Conservation (phyloP, 169 alveolate genomes). For the Eimeria maxima region DNA sequence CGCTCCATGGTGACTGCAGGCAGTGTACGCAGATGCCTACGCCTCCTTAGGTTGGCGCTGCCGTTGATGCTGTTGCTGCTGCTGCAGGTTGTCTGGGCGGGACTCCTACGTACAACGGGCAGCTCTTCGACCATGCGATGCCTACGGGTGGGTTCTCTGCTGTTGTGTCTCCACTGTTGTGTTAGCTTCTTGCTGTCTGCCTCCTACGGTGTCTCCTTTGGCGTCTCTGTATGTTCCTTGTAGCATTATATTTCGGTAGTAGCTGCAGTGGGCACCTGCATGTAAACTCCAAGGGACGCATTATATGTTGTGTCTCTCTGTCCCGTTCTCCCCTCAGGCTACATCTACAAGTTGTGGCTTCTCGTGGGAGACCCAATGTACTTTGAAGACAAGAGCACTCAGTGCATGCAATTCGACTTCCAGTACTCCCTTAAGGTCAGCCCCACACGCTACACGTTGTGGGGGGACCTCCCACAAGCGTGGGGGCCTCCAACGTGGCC, state of each 20-base stretch:
- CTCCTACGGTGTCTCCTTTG: neutral
- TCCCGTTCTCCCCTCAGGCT: conserved; percentile 15
- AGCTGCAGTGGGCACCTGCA: too few relatives aligned
- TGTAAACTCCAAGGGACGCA: too few relatives aligned
- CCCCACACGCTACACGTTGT: too few relatives aligned
- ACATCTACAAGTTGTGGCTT: conserved; percentile 58
- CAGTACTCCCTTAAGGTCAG: conserved; percentile 45
- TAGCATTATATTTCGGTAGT: too few relatives aligned
- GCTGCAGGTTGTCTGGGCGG: conserved; percentile 65
- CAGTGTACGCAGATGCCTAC: neutral
- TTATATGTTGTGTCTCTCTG: neutral
- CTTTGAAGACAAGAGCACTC: conserved; percentile 65
- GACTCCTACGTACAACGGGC: conserved; percentile 76
- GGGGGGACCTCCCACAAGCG: neutral
- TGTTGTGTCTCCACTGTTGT: neutral
- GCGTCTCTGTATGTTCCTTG: neutral
- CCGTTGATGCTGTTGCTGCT: conserved; percentile 11
- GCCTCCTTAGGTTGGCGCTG: neutral
- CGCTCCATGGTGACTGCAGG: neutral
- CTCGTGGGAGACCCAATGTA: conserved; percentile 80
- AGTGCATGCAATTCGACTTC: conserved; percentile 81
- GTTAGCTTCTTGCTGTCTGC: neutral
- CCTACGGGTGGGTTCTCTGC: conserved; percentile 74
- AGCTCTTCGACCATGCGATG: conserved; percentile 82
- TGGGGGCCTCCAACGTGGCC: neutral